A percentile compares a stretch with the other conserved stretches of the same genome.
Conservation (phyloP, 176 grass and related monocot genomes). For the Canna indica region DNA sequence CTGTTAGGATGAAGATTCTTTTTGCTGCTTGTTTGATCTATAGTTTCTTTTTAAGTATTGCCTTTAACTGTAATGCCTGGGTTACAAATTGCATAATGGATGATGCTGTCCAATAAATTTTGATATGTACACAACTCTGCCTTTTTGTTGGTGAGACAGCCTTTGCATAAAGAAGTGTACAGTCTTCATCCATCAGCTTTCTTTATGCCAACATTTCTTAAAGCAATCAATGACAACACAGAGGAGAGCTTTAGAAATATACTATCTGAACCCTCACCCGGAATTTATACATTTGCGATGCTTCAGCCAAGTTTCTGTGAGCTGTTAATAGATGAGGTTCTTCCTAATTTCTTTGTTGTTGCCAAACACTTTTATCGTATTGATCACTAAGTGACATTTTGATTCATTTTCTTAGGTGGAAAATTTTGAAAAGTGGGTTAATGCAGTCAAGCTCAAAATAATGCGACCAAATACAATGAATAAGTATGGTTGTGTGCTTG, state of each 20-base stretch:
- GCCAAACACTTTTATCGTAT: not conserved
- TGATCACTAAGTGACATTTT: constrained; percentile 3
- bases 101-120: not conserved
- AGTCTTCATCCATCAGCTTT: constrained; percentile 62
- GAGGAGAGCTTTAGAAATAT: constrained; percentile 82
- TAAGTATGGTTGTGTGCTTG: constrained; percentile 92
- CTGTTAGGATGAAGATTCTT: not conserved
- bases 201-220: constrained; percentile 73
- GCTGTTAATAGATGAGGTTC: constrained; percentile 84
- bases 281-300: constrained; percentile 95
- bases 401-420: constrained; percentile 56
- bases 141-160: constrained; percentile 29
- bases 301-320: constrained; percentile 73
- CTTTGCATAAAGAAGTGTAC: constrained; percentile 76
- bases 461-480: constrained; percentile 99
- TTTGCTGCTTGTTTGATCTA: not conserved
- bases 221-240: constrained; percentile 64
- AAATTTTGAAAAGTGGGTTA: constrained; percentile 93
- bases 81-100: not conserved
- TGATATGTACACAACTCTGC: not conserved
- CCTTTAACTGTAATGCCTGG: not conserved
- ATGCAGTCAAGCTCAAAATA: constrained; percentile 78
- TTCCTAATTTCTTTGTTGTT: not conserved
- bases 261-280: constrained; percentile 71
- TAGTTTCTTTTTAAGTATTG: not conserved